These are phyloP conservation scores for Triticum dicoccoides DNA, from an alignment of 176 grass and related monocot species.

Conservation along the genomic window DNA sequence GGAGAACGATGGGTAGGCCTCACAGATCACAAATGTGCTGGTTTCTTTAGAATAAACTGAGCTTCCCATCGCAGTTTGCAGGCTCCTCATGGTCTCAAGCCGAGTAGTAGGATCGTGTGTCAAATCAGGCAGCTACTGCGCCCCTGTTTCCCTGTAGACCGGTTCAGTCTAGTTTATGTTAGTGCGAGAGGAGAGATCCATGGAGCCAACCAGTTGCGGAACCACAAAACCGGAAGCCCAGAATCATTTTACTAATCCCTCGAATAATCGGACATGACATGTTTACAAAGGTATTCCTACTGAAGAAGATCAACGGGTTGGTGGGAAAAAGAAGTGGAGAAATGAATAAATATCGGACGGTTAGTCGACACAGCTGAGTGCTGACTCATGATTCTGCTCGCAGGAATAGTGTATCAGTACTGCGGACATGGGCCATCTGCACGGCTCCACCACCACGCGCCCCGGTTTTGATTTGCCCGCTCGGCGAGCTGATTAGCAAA, in stretches of 20 bases:
- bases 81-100: not conserved
- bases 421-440: not conserved
- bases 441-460: not conserved
- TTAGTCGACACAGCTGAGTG: not conserved
- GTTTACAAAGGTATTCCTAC: not conserved
- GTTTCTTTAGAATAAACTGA: slow-evolving; percentile 22
- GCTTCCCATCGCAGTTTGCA: not conserved
- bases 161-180: not conserved
- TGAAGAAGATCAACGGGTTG: not conserved
- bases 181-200: not conserved
- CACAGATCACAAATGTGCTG: too few relatives aligned
- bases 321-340: not conserved
- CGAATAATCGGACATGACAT: slow-evolving; percentile 11
- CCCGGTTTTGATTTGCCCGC: not conserved
- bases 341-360: not conserved
- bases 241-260: too few relatives aligned
- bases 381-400: not conserved
- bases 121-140: not conserved
- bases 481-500: not conserved
- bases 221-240: too few relatives aligned
- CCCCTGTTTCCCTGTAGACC: not conserved
- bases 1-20: too few relatives aligned
- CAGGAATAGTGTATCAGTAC: not conserved
- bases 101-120: not conserved
- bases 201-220: too few relatives aligned